Evolutionary conservation across 2,329 filamentous ascomycete species (phyloP), one percentile per base, ranked within the genome.

Genomic region (Epichloe typhina): DNA sequence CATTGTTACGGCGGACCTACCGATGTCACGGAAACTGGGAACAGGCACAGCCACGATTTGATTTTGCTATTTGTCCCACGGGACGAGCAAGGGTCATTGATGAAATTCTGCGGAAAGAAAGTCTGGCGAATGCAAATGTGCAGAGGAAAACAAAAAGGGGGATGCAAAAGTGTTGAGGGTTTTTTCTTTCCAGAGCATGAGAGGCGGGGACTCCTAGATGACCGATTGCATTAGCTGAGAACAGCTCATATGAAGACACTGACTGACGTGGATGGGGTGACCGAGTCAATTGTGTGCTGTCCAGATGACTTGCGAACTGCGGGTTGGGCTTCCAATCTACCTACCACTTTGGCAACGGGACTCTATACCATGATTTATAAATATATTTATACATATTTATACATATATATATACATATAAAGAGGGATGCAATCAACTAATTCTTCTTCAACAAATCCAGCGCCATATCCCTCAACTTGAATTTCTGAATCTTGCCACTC

Each of bases 401-500:
- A 17, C 17, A 17, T 19, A 19, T 19, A 19, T 19, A 19, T 19
- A 19, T 19, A 19, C 1, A 19, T 19, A 19, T 19, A 19, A 19
- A 19, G 19, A 19, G 19, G 19, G 19, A 19, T 19, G 19, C 19
- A 19, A 31, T 9, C 3, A 31, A 11, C 8, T 4, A 31, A 31
- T 9, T 46, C n/a, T 42, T 26, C 17, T 52, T 50, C 3, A 71
- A 47, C 7, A 69, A 47, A 55, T 68, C 64, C 57, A 63, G 66
- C 1, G 73, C 90, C 60, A 76, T 70, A 15, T 89, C 84, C 61
- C 80, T 78, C 60, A 97, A 66, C 70, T 84, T 91, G 64, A 86
- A 96, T 71, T 97, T 96, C 70, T 95, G 88, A 51, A 97, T 90
- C 78, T 98, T 98, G 23, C 91, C 91, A 64, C 88, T 95, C 5